A percentile compares a stretch with the other conserved stretches of the same genome.
These are phyloP conservation scores for Penicillium hesseltinei DNA, from an alignment of 2,329 filamentous ascomycete genomes.

Conservation along the genomic window DNA sequence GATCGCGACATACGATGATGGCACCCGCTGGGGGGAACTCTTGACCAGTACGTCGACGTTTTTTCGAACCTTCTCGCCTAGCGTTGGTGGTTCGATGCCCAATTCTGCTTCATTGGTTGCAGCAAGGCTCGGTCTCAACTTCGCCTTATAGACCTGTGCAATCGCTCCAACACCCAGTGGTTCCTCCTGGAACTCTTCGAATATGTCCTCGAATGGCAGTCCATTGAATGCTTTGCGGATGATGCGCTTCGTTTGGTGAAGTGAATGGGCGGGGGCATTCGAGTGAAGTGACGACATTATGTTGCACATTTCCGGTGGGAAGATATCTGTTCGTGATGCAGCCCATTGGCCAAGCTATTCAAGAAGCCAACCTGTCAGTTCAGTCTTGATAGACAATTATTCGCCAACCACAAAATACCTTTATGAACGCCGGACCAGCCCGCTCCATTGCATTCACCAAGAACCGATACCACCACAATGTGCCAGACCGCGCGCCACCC, in stretches of 20 bases:
- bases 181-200: conserved; percentile 88
- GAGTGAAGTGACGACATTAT: conserved; percentile 96
- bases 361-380: not conserved
- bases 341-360: conserved; percentile 91
- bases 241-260: conserved; percentile 73
- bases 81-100: conserved; percentile 51
- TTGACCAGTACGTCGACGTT: conserved; percentile 87
- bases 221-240: conserved; percentile 80
- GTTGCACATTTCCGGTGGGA: conserved; percentile 85
- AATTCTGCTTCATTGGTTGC: conserved; percentile 60
- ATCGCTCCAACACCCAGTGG: conserved; percentile 94
- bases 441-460: conserved; percentile 86
- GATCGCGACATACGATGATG: conserved; percentile 88
- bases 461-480: conserved; percentile 92
- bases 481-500: conserved; percentile 75
- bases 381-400: not conserved
- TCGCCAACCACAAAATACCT: conserved; percentile 53
- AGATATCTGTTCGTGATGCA: conserved; percentile 92
- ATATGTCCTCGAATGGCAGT: conserved; percentile 81
- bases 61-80: conserved; percentile 69
- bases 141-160: conserved; percentile 96
- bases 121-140: conserved; percentile 75
- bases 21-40: conserved; percentile 77
- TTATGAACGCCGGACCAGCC: conserved; percentile 95
- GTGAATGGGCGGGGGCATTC: conserved; percentile 85